A percentile compares a stretch with the other conserved stretches of the same genome.
Evolutionary conservation across 148 eudicot genomes (phyloP).

Genomic region (Cornus controversa): DNA sequence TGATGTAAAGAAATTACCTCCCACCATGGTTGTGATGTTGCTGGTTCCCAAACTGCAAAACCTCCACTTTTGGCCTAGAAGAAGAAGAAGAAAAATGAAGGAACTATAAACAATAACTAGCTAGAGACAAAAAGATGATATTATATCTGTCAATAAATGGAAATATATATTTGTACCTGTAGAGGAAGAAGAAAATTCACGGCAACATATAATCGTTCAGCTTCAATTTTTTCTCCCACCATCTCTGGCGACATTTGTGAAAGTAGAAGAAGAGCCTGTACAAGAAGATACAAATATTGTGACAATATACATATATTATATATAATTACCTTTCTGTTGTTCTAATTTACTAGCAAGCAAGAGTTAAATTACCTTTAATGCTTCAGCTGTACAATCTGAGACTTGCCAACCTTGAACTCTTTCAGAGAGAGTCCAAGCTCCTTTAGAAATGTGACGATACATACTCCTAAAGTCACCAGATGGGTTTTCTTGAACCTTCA

Average conservation of each 20-base stretch:
- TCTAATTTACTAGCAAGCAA: too few species aligned
- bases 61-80: background rate
- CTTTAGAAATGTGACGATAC: constrained; percentile 6
- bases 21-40: background rate
- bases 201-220: background rate
- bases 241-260: constrained; percentile 10
- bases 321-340: too few species aligned
- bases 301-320: background rate
- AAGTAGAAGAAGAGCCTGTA: background rate
- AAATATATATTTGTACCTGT: background rate
- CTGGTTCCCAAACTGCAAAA: constrained; percentile 7
- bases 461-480: background rate
- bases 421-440: constrained; percentile 10
- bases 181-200: constrained; percentile 3
- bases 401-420: constrained; percentile 10
- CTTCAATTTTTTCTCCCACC: background rate
- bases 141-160: background rate
- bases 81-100: background rate
- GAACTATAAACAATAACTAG: background rate
- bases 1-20: background rate
- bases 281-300: background rate
- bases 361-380: background rate
- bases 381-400: constrained; percentile 9
- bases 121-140: background rate
- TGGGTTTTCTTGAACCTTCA: constrained; percentile 5